Conservation (phyloP, 352 stramenopile species). For the Phytopythium litorale region DNA sequence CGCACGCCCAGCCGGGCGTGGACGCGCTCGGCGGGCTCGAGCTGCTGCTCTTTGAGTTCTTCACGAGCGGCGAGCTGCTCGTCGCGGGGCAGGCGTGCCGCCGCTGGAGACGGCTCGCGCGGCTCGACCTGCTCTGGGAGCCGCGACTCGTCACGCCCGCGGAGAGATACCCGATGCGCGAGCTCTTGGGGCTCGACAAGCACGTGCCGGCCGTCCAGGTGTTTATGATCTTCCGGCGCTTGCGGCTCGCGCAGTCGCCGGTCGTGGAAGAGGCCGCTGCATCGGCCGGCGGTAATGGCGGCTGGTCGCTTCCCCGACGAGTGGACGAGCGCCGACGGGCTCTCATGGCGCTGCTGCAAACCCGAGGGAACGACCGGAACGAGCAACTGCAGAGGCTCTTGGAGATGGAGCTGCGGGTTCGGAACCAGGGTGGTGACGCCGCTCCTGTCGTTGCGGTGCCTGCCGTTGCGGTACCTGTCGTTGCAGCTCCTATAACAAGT, state of each 20-base stretch:
- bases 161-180: constrained; percentile 61
- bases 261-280: not conserved
- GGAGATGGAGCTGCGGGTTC: constrained; percentile 7
- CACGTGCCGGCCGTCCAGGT: constrained; percentile 64
- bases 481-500: not conserved
- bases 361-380: constrained; percentile 3
- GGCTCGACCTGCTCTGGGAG: constrained; percentile 67
- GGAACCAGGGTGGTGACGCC: not conserved
- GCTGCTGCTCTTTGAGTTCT: constrained; percentile 58
- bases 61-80: constrained; percentile 43
- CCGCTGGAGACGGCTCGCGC: constrained; percentile 46
- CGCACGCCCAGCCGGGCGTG: constrained; percentile 26
- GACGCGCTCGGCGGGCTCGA: constrained; percentile 51
- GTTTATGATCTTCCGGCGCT: constrained; percentile 63
- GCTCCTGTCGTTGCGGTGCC: not conserved
- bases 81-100: constrained; percentile 43
- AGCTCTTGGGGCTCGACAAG: constrained; percentile 39
- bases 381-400: constrained; percentile 6
- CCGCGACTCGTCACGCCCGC: constrained; percentile 49
- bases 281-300: not conserved
- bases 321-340: not conserved
- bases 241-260: constrained; percentile 31
- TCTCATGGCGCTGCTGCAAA: not conserved
- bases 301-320: not conserved
- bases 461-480: not conserved